Conservation (phyloP, 2,329 filamentous ascomycete species). For the Clarireedia sp. region DNA sequence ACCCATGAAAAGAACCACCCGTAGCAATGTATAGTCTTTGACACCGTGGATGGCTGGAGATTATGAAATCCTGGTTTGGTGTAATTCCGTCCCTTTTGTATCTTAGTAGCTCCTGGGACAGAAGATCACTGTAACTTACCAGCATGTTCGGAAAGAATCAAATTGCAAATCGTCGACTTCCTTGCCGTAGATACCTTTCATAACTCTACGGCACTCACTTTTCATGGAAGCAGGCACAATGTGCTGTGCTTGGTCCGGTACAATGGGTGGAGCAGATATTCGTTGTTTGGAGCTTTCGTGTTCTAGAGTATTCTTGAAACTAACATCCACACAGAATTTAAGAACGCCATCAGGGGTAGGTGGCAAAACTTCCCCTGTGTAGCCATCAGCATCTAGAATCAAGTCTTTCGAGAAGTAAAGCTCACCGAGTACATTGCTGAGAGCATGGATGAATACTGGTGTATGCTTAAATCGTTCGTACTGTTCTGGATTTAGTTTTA, state of each 20-base stretch:
- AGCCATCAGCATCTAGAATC: not conserved
- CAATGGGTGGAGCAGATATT: slow-evolving; percentile 44
- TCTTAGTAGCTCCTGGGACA: not conserved
- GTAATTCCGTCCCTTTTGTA: slow-evolving; percentile 49
- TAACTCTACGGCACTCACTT: slow-evolving; percentile 34
- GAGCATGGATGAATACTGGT: slow-evolving; percentile 45
- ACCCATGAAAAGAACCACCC: slow-evolving; percentile 56
- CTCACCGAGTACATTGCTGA: slow-evolving; percentile 36
- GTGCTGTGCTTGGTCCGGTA: slow-evolving; percentile 35
- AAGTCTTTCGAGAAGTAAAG: not conserved
- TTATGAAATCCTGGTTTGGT: slow-evolving; percentile 54
- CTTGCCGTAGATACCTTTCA: slow-evolving; percentile 36
- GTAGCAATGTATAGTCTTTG: slow-evolving; percentile 51
- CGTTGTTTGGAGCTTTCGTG: slow-evolving; percentile 40
- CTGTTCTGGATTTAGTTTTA: slow-evolving; percentile 38
- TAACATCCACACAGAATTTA: slow-evolving; percentile 54
- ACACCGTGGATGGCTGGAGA: slow-evolving; percentile 45
- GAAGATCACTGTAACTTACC: slow-evolving; percentile 26
- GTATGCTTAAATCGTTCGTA: slow-evolving; percentile 40
- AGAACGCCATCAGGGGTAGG: slow-evolving; percentile 42
- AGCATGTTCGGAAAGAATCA: slow-evolving; percentile 39
- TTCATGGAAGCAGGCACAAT: slow-evolving; percentile 36
- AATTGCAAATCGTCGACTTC: slow-evolving; percentile 34
- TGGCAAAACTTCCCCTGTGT: slow-evolving; percentile 31
- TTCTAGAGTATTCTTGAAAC: slow-evolving; percentile 46